Base-by-base conservation (phyloP, 106 monocot species). In the Phalaenopsis equestris region DNA sequence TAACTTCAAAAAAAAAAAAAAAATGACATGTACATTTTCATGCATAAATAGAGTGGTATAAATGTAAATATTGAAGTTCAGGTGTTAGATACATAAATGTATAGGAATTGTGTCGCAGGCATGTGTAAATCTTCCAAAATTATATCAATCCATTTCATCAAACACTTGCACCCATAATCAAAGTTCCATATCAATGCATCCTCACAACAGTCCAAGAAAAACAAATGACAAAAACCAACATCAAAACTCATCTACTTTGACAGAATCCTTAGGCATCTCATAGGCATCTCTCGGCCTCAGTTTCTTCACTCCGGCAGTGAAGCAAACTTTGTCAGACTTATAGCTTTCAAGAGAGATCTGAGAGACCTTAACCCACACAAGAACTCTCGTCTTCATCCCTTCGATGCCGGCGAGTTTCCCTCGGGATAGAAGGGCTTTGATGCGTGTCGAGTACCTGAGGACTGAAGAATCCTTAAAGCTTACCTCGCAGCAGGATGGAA, bases 281-380 rank as follows among this genome's bases (percentile, higher is more conserved):
- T 92, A 99, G 0, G 94, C 91, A 79, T 99, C 98, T 72, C 80
- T 92, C 4, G 89, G 74, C 79, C 94, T 85, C 73, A 94, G 45
- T 52, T 99, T 99, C 90, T 99, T 99, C 80, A 99, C 90, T 2
- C 98, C 98, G 12, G 94, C 92, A 6, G 85, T 87, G 87, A 99
- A 94, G 75, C 89, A 86, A 39, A 99, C 75, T 85, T 94, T 99
- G 75, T 93, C 98, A 5, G 90, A 94, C 75, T 85, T 94, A 77
- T 85, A 89, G 84, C 89, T 91, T 75, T 99, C 98, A 9, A 99
- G 75, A 9, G 79, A 64, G 4, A 99, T 79, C 47, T 91, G 86
- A 10, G 94, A 91, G 11, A 99, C 94, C 79, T 88, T 92, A 58
- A 99, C 94, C 98, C 98, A 99, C n/a, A 99, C 92, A 30, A 99